These are phyloP conservation scores for Pharnaceum exiguum DNA, from an alignment of 148 eudicot genomes.

Conservation along the genomic window DNA sequence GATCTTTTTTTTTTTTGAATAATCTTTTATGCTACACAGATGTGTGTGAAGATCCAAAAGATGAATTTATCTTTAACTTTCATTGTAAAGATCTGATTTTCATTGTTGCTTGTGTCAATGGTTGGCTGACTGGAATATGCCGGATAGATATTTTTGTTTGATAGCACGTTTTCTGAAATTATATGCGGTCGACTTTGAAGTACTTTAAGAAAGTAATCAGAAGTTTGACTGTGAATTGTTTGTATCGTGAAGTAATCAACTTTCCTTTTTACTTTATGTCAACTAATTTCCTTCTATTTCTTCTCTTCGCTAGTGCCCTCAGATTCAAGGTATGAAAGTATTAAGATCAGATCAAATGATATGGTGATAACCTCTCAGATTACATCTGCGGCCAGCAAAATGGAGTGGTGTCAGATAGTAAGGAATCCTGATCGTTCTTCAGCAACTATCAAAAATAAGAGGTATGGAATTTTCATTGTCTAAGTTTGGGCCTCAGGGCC, in stretches of 20 bases:
- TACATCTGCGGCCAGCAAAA: conserved; percentile 36
- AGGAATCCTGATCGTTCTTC: conserved; percentile 58
- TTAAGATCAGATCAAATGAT: conserved; percentile 53
- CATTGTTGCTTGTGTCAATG: too few species aligned
- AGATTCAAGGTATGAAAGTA: conserved; percentile 38
- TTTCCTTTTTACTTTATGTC: neutral
- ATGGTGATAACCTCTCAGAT: conserved; percentile 42
- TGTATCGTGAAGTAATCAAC: neutral
- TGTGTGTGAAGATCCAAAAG: too few species aligned
- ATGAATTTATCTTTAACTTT: too few species aligned
- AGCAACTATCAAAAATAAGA: conserved; percentile 54
- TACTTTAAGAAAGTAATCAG: too few species aligned
- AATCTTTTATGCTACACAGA: too few species aligned
- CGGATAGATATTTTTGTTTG: too few species aligned
- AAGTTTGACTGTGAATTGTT: neutral
- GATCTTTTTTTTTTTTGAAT: too few species aligned
- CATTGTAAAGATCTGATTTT: too few species aligned
- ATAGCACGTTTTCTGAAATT: too few species aligned
- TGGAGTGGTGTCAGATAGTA: conserved; percentile 66
- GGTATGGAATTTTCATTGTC: conserved; percentile 28
- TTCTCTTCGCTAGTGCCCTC: conserved; percentile 46
- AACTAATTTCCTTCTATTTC: neutral
- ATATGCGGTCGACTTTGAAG: too few species aligned
- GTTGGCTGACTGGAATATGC: too few species aligned
- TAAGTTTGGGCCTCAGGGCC: neutral